Evolutionary conservation across 768 basidiomycete species (phyloP), one percentile per base, ranked within the genome.

Genomic region (Leccinum rimulosum): DNA sequence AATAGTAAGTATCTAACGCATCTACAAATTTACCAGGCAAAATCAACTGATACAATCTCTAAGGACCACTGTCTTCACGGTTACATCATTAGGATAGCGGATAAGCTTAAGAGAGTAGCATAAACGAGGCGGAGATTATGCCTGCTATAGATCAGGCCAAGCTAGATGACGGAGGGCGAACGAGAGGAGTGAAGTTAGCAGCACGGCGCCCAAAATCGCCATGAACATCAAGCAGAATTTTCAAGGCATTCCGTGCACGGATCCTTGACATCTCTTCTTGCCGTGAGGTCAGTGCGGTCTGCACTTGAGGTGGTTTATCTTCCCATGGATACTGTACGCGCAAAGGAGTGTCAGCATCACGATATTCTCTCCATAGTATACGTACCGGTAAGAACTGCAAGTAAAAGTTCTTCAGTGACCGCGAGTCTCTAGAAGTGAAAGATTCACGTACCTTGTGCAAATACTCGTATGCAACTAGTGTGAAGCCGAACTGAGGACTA

Each of bases 401-500:
- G 22, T 31, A 40, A 25, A 22, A n/a, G 54, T 36, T 33, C 36
- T 45, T 61, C 35, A 54, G n/a, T 55, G 35, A 53, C 28, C n/a
- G 6, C 14, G 19, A 28, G 6, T 40, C 15, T 36, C n/a, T 17
- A 8, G 17, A 48, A 6, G 27, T 54, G 35, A 52, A n/a, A 22
- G 22, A 22, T 66, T 64, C 74, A 57, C 77, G 72, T 64, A 84
- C 81, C 77, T 82, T 83, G 65, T 89, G 86, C 58, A 88, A 76
- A 67, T 87, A 84, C 69, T 89, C 88, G 70, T 89, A 89, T 54
- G 84, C 90, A 64, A 95, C 85, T 17, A 95, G 78, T 14, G 93
- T 95, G 69, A 95, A 97, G 53, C 93, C 95, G 72, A 99, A 98
- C 72, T 98, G 91, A 61, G 90, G 88, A 70, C 93, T 94, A 75